Base-by-base conservation (phyloP, 768 basidiomycete species). In the Lentinus tigrinus region DNA sequence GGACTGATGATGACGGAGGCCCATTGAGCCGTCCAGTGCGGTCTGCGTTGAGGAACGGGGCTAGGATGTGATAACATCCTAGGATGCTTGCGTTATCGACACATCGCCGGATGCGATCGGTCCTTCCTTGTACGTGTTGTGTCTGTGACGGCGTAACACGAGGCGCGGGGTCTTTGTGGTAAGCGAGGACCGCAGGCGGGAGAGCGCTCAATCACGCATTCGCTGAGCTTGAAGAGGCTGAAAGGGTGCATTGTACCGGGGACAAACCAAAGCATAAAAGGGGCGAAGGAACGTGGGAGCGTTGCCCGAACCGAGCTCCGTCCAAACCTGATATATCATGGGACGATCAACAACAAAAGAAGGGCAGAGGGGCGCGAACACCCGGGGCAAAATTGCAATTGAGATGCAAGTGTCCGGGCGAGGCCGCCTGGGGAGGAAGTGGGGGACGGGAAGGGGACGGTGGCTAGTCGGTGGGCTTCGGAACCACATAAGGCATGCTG, bases 291-390 rank as follows among this genome's bases (percentile, higher is more conserved):
- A 47, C 52, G 60, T 61, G 60, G 48, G 60, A 61, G 51, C 40
- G 21, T 14, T 52, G 52, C 51, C 26, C 37, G 34, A 47, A 51
- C 58, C 58, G 58, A 60, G 58, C 54, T 60, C 58, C 59, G 59
- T 47, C 46, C 51, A 38, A 37, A 26, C 59, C 59, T 52, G 54
- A 61, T 61, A 36, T 56, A 56, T 56, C 54, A 50, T 61, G 48
- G 59, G 59, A 55, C 48, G 59, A 61, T 61, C 59, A 61, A 17
- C 59, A 61, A 61, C 59, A 61, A 61, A 60, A 56, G 59, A 61
- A 61, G 59, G 38, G 10, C 26, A 44, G 10, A 43, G 47, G n/a
- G 42, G 27, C 54, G 58, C 58, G 31, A 54, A 59, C 48, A 38
- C 47, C 58, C 58, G 58, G 46, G 36, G n/a, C 43, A 40, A 27